Evolutionary conservation across 805 yeast genomes (phyloP).

Genomic region (Yarrowia sp.): DNA sequence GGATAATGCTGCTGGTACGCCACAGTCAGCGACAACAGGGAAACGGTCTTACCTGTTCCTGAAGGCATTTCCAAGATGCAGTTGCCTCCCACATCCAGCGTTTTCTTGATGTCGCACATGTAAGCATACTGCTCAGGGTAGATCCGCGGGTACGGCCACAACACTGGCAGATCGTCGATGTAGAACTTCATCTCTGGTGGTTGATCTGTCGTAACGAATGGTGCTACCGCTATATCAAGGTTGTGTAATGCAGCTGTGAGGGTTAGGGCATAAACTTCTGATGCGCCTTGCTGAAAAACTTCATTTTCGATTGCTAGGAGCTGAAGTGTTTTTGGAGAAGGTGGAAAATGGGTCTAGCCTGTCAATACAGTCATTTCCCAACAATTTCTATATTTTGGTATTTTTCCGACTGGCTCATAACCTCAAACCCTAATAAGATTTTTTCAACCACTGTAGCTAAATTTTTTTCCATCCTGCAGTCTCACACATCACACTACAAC

Average conservation of each 20-base stretch:
- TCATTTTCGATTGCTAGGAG: too few species aligned
- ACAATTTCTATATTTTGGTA: too few species aligned
- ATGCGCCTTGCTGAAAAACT: too few species aligned
- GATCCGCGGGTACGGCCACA: slow-evolving; percentile 93
- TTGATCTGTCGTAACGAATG: slow-evolving; percentile 39
- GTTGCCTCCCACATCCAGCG: slow-evolving; percentile 94
- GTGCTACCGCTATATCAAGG: slow-evolving; percentile 7
- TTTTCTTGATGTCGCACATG: slow-evolving; percentile 92
- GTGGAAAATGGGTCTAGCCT: too few species aligned
- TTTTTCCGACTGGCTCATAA: neutral
- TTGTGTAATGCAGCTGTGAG: neutral
- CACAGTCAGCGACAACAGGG: slow-evolving; percentile 83
- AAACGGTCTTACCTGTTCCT: slow-evolving; percentile 97
- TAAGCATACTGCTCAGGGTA: slow-evolving; percentile 98
- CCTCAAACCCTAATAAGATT: slow-evolving; percentile 16
- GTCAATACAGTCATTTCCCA: too few species aligned
- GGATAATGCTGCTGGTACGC: slow-evolving; percentile 94
- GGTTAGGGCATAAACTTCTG: slow-evolving; percentile 23
- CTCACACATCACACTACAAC: slow-evolving; percentile 23
- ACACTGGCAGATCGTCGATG: slow-evolving; percentile 93
- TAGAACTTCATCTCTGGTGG: slow-evolving; percentile 54
- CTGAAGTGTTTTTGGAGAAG: too few species aligned
- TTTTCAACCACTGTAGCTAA: slow-evolving; percentile 7
- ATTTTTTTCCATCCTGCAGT: slow-evolving; percentile 20
- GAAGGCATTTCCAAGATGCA: slow-evolving; percentile 99